Conservation (phyloP, 306 rosid species). For the Neltuma alba region DNA sequence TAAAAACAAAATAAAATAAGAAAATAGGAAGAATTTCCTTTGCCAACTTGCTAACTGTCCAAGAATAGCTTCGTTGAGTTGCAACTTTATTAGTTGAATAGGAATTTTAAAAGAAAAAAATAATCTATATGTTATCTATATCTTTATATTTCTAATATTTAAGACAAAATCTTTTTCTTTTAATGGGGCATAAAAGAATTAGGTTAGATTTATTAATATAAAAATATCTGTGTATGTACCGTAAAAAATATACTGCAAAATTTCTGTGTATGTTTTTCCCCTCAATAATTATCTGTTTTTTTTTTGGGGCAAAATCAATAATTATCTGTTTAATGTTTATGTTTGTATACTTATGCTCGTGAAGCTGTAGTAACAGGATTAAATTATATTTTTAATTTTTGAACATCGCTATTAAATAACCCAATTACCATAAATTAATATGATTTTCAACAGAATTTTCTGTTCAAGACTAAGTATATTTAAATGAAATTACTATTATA, state of each 20-base stretch:
- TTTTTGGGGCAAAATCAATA: background rate
- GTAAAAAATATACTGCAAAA: background rate
- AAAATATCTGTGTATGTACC: background rate
- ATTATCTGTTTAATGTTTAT: too few species aligned
- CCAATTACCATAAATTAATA: background rate
- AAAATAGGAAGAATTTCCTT: slow-evolving; percentile 40
- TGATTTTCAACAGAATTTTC: background rate
- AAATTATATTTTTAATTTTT: background rate
- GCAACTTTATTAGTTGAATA: slow-evolving; percentile 19
- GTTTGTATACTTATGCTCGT: background rate
- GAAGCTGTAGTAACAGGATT: background rate
- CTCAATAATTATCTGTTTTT: too few species aligned
- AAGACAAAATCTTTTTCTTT: background rate
- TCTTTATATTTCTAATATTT: background rate
- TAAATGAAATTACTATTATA: too few species aligned
- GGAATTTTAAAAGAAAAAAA: background rate
- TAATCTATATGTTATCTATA: background rate
- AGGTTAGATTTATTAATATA: background rate
- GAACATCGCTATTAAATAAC: background rate
- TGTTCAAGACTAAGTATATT: background rate
- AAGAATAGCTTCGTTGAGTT: slow-evolving; percentile 78
- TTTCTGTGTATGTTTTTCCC: background rate
- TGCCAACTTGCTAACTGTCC: slow-evolving; percentile 72
- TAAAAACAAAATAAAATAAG: slow-evolving; percentile 21
- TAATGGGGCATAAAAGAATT: background rate